phyloP scores from a whole-genome alignment of 129 eudicot species.

The Helianthus tuberosus region DNA sequence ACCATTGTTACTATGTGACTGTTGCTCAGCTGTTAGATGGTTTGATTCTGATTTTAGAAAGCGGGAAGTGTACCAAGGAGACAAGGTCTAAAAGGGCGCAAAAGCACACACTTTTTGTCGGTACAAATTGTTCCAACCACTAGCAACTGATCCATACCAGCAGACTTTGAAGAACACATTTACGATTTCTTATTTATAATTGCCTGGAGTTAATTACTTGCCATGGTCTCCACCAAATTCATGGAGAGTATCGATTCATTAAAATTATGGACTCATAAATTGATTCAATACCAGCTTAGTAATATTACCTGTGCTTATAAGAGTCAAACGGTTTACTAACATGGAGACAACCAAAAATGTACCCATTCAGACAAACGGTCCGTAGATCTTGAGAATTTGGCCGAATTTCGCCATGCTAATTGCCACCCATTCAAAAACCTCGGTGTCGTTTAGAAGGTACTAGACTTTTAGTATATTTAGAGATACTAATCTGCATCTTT shows the following conservation, averaged over 20 bases:
- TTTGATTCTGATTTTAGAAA: too few relatives aligned
- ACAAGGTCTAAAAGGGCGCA: too few relatives aligned
- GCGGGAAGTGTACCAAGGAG: too few relatives aligned
- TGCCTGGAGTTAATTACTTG: not conserved
- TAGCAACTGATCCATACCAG: not conserved
- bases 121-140: not conserved
- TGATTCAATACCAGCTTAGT: not conserved
- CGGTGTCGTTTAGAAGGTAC: not conserved
- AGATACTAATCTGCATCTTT: constrained; percentile 13
- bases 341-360: too few relatives aligned
- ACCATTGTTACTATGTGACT: too few relatives aligned
- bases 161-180: not conserved
- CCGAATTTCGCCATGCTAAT: constrained; percentile 51
- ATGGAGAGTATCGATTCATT: too few relatives aligned
- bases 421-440: not conserved
- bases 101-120: not conserved
- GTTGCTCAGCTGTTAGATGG: too few relatives aligned
- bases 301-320: not conserved
- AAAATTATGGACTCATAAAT: too few relatives aligned
- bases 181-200: not conserved
- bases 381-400: constrained; percentile 31
- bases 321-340: not conserved
- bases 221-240: too few relatives aligned
- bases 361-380: too few relatives aligned
- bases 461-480: not conserved